Percentiles rank a stretch among this genome's conserved stretches.
These are phyloP conservation scores for Rhodotorula diobovata DNA, from an alignment of 768 basidiomycete species.

Conservation along the genomic window DNA sequence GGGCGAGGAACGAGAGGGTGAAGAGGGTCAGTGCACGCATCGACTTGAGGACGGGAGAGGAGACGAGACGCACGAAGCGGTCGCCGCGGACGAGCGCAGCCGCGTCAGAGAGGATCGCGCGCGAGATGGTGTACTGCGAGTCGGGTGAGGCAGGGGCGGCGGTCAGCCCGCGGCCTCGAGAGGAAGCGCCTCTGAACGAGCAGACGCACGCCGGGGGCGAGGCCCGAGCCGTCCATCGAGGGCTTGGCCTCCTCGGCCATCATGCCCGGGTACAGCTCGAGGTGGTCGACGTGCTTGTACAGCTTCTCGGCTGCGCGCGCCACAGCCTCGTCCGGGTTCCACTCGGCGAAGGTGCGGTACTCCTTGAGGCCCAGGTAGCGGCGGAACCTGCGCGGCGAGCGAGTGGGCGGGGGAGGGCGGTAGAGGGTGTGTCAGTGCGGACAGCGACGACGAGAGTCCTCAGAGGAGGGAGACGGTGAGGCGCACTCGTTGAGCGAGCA, in stretches of 20 bases:
- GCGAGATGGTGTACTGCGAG: slow-evolving; percentile 44
- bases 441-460: not conserved
- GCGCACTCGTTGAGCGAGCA: slow-evolving; percentile 52
- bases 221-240: slow-evolving; percentile 63
- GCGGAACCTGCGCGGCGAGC: not conserved
- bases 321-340: slow-evolving; percentile 47
- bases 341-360: slow-evolving; percentile 41
- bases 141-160: too few relatives aligned
- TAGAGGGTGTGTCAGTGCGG: not conserved
- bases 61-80: slow-evolving; percentile 65
- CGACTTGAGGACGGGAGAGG: slow-evolving; percentile 40
- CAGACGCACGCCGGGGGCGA: slow-evolving; percentile 47
- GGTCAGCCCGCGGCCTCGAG: too few relatives aligned
- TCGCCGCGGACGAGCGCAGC: slow-evolving; percentile 52
- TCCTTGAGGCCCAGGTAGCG: not conserved
- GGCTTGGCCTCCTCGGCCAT: slow-evolving; percentile 64
- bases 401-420: not conserved
- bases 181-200: not conserved
- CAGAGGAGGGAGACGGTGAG: not conserved
- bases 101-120: slow-evolving; percentile 59
- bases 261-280: slow-evolving; percentile 62
- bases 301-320: slow-evolving; percentile 55
- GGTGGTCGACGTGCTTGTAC: slow-evolving; percentile 69
- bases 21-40: slow-evolving; percentile 46
- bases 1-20: not conserved